A percentile compares a stretch with the other conserved stretches of the same genome.
phyloP scores from a whole-genome alignment of 371 early-diverging fungal genomes.

The Batrachochytrium dendrobatidis region DNA sequence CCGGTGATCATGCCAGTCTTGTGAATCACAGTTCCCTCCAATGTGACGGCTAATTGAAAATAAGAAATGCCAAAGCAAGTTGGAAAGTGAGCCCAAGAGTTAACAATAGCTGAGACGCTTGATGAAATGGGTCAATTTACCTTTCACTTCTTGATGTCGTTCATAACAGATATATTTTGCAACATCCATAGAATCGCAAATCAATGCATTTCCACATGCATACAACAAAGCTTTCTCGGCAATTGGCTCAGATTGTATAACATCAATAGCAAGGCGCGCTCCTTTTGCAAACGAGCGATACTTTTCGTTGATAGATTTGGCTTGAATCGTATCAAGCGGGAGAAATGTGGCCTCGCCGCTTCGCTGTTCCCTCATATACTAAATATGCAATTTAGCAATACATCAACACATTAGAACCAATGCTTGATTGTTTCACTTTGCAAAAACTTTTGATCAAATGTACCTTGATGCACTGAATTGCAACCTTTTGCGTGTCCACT shows the following conservation, averaged over 20 bases:
- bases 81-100: slow-evolving; percentile 5
- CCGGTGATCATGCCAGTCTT: slow-evolving; percentile 95
- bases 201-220: slow-evolving; percentile 79
- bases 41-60: slow-evolving; percentile 61
- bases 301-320: slow-evolving; percentile 70
- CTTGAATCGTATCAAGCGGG: slow-evolving; percentile 75
- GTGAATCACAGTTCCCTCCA: slow-evolving; percentile 93
- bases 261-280: slow-evolving; percentile 80
- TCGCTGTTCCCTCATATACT: slow-evolving; percentile 90
- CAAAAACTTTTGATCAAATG: background rate
- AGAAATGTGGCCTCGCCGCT: slow-evolving; percentile 90
- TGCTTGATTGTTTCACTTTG: background rate
- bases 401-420: slow-evolving; percentile 2
- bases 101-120: background rate
- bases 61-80: slow-evolving; percentile 2
- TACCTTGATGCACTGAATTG: slow-evolving; percentile 52
- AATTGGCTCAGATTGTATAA: slow-evolving; percentile 72
- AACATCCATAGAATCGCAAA: slow-evolving; percentile 79
- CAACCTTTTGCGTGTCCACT: slow-evolving; percentile 48
- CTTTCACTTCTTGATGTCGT: slow-evolving; percentile 71
- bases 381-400: slow-evolving; percentile 4
- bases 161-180: slow-evolving; percentile 84
- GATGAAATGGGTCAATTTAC: slow-evolving; percentile 25
- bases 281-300: slow-evolving; percentile 67
- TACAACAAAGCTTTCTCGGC: slow-evolving; percentile 76